A percentile compares a stretch with the other conserved stretches of the same genome.
Evolutionary conservation across 1,139 yeast species (phyloP).

Genomic region (Suhomyces bolitotheri): DNA sequence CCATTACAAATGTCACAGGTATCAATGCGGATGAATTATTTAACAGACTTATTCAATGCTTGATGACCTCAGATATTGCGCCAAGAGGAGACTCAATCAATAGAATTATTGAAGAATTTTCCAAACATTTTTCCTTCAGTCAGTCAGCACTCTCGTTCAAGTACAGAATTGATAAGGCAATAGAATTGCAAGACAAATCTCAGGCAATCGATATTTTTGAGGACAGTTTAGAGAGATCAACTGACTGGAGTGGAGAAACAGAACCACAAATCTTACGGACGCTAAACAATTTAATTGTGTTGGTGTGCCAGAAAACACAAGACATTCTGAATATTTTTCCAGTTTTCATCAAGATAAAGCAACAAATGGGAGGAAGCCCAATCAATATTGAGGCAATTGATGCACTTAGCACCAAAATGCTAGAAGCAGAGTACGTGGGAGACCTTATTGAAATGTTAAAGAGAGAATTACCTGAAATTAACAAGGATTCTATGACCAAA

Average conservation of each 20-base stretch:
- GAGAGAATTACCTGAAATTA: conserved; percentile 56
- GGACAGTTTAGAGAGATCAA: conserved; percentile 27
- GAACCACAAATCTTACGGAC: conserved; percentile 35
- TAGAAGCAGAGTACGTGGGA: conserved; percentile 51
- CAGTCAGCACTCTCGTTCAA: conserved; percentile 30
- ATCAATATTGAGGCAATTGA: conserved; percentile 43
- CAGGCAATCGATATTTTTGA: conserved; percentile 35
- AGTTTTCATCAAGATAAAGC: conserved; percentile 38
- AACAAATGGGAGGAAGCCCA: conserved; percentile 33
- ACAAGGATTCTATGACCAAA: conserved; percentile 33
- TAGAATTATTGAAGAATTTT: conserved; percentile 18
- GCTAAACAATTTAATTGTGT: conserved; percentile 34
- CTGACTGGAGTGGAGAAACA: conserved; percentile 32
- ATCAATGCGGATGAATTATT: conserved; percentile 17
- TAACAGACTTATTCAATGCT: conserved; percentile 22
- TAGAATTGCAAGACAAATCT: conserved; percentile 20
- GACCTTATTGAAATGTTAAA: conserved; percentile 61
- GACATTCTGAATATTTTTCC: conserved; percentile 32
- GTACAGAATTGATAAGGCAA: conserved; percentile 32
- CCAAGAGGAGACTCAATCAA: conserved; percentile 25
- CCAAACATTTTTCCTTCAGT: conserved; percentile 16
- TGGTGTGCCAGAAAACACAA: conserved; percentile 21
- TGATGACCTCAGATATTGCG: conserved; percentile 18
- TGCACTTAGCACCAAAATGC: conserved; percentile 47
- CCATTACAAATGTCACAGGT: conserved; percentile 1